Percentiles rank a stretch among this genome's conserved stretches.
phyloP scores from a whole-genome alignment of 257 asterid species.

The Paulownia fortunei region DNA sequence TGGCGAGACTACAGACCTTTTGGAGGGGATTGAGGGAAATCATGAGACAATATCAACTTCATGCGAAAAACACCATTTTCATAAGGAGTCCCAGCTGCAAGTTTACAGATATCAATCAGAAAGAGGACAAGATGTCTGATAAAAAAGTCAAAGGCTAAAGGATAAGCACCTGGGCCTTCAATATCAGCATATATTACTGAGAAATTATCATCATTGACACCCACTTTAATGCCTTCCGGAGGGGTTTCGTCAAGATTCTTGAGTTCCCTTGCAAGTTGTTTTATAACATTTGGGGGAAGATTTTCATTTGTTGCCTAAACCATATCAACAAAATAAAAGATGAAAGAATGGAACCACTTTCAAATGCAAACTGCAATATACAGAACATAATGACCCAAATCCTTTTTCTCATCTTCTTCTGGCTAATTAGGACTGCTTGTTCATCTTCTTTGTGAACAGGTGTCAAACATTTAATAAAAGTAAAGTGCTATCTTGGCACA shows the following conservation, averaged over 20 bases:
- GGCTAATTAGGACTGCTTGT: no score
- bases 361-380: not conserved
- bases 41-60: conserved; percentile 73
- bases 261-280: conserved; percentile 76
- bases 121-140: not conserved
- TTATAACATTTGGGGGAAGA: conserved; percentile 79
- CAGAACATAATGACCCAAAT: no score
- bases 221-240: conserved; percentile 85
- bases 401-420: no score
- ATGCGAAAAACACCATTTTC: conserved; percentile 77
- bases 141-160: not conserved
- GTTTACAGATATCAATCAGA: conserved; percentile 29
- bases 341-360: not conserved
- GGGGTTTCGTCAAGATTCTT: conserved; percentile 82
- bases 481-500: no score
- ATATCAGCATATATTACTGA: conserved; percentile 75
- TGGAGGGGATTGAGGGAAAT: conserved; percentile 82
- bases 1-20: conserved; percentile 55
- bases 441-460: no score
- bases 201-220: conserved; percentile 72
- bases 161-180: conserved; percentile 75
- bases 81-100: conserved; percentile 85
- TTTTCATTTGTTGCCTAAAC: conserved; percentile 75
- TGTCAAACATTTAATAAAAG: no score
- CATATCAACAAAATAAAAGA: conserved; percentile 8